Conservation (phyloP, 139 green algal genomes). For the Volvox africanus region DNA sequence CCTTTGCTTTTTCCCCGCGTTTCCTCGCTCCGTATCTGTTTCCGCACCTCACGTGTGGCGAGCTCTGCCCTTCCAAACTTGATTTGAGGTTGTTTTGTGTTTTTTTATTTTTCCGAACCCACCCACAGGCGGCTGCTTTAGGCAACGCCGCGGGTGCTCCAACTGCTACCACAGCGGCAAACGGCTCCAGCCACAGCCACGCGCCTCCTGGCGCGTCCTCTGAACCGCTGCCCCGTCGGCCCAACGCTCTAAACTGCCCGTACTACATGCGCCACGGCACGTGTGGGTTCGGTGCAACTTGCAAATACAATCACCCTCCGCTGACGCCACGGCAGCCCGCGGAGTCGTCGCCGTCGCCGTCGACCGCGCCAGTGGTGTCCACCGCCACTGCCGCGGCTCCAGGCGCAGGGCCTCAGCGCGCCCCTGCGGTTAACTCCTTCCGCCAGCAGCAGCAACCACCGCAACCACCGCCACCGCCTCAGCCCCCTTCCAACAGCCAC, state of each 20-base stretch:
- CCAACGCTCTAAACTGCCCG: background rate
- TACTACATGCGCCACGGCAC: conserved; percentile 37
- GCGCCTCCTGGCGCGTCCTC: background rate
- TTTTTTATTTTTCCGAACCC: too few relatives aligned
- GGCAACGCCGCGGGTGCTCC: too few relatives aligned
- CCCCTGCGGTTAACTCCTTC: background rate
- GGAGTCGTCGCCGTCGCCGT: background rate
- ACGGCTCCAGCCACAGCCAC: background rate
- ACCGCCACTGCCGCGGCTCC: background rate
- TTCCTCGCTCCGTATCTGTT: too few relatives aligned
- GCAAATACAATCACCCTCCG: conserved; percentile 25
- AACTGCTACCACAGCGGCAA: too few relatives aligned
- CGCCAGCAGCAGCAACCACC: background rate
- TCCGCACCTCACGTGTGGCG: too few relatives aligned
- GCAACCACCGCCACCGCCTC: background rate
- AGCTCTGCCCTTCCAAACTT: too few relatives aligned
- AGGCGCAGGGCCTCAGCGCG: background rate
- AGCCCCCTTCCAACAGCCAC: too few relatives aligned
- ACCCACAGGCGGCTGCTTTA: too few relatives aligned
- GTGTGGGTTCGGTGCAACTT: conserved; percentile 12
- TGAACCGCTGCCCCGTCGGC: background rate
- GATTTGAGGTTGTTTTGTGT: too few relatives aligned
- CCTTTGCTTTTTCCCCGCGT: too few relatives aligned
- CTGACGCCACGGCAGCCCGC: background rate
- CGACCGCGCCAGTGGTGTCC: background rate